Conservation (phyloP, 306 rosid genomes). For the Senna tora region DNA sequence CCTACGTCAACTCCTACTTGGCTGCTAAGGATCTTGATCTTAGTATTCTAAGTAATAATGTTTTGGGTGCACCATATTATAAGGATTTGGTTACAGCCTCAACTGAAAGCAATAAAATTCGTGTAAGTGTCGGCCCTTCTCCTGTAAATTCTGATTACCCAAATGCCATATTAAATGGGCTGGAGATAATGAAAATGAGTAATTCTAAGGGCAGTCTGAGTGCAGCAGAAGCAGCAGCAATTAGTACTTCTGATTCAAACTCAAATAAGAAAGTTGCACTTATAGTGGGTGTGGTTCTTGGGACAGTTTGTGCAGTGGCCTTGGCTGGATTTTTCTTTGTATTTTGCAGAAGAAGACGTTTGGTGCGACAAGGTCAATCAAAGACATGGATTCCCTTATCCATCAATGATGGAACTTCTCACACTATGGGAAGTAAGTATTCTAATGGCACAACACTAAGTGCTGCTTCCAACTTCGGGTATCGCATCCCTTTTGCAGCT, state of each 20-base stretch:
- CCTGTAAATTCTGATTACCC: conserved; percentile 46
- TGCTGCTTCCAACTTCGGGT: conserved; percentile 65
- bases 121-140: conserved; percentile 77
- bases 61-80: conserved; percentile 59
- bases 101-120: conserved; percentile 42
- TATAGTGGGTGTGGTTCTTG: conserved; percentile 70
- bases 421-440: conserved; percentile 85
- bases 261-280: conserved; percentile 58
- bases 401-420: conserved; percentile 67
- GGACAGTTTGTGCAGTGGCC: conserved; percentile 48
- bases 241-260: conserved; percentile 40
- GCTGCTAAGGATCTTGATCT: conserved; percentile 64
- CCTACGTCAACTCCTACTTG: conserved; percentile 56
- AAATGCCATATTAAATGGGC: conserved; percentile 87
- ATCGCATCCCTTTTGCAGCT: conserved; percentile 74
- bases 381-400: conserved; percentile 86
- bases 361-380: conserved; percentile 56
- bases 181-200: conserved; percentile 92
- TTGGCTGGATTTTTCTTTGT: conserved; percentile 53
- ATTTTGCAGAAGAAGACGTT: conserved; percentile 48
- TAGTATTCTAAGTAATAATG: conserved; percentile 12
- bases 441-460: conserved; percentile 73
- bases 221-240: conserved; percentile 33
- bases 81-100: conserved; percentile 57
- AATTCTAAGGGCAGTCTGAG: conserved; percentile 75